Percentiles rank a stretch among this genome's conserved stretches.
Conservation (phyloP, 495 filamentous ascomycete genomes). For the Beverwykella pulmonaria region DNA sequence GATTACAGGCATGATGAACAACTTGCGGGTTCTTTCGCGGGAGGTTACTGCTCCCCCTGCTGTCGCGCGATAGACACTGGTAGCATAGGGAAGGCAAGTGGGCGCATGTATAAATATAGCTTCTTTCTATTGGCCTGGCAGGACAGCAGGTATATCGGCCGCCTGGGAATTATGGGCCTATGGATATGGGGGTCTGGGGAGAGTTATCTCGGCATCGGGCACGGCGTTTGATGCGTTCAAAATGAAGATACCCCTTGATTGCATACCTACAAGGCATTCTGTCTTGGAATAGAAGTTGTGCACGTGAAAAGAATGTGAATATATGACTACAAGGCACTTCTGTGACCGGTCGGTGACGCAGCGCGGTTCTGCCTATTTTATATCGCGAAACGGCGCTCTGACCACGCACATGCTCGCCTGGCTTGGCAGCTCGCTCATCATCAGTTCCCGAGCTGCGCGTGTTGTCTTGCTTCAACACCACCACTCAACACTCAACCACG, state of each 20-base stretch:
- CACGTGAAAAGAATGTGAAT: not conserved
- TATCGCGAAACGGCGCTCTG: conserved; percentile 9
- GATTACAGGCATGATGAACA: conserved; percentile 35
- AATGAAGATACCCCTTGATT: conserved; percentile 21
- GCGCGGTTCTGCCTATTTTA: conserved; percentile 8
- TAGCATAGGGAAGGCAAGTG: not conserved
- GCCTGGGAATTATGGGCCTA: not conserved
- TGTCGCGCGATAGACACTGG: not conserved
- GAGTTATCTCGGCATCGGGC: not conserved
- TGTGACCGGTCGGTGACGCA: not conserved
- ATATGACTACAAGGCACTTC: not conserved
- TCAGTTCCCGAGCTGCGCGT: conserved; percentile 24
- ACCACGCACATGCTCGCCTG: conserved; percentile 5
- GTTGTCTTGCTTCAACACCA: conserved; percentile 12
- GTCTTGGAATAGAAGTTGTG: not conserved
- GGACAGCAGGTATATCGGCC: not conserved
- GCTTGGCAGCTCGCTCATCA: conserved; percentile 2
- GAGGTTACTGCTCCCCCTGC: conserved; percentile 14
- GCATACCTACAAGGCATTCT: not conserved
- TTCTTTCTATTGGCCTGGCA: not conserved
- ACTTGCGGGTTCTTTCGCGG: conserved; percentile 31
- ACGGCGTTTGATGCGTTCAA: conserved; percentile 19
- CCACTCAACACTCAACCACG: conserved; percentile 19
- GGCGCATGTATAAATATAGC: not conserved
- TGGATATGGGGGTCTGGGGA: not conserved